phyloP scores from a whole-genome alignment of 139 green algal genomes.

The Chlamydomonas eustigma region DNA sequence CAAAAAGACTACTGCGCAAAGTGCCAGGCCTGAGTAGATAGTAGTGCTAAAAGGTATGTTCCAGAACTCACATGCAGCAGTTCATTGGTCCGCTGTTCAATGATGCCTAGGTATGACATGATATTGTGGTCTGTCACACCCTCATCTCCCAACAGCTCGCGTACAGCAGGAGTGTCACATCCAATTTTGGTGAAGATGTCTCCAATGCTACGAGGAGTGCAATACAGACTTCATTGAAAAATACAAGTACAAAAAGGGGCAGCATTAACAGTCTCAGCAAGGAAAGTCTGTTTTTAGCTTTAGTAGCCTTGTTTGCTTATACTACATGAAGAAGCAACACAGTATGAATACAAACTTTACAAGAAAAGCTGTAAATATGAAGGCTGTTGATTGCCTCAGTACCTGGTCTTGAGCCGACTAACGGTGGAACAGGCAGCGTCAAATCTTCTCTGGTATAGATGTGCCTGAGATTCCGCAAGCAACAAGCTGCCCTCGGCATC shows the following conservation, averaged over 20 bases:
- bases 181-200: slow-evolving; percentile 72
- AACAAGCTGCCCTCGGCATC: slow-evolving; percentile 37
- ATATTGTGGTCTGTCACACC: slow-evolving; percentile 77
- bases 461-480: slow-evolving; percentile 38
- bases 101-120: slow-evolving; percentile 80
- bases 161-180: slow-evolving; percentile 66
- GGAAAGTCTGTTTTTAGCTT: no score
- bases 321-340: no score
- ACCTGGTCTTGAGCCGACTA: not conserved
- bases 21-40: no score
- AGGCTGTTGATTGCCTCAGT: no score
- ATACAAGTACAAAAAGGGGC: no score
- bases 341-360: no score
- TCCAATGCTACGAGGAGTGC: slow-evolving; percentile 41
- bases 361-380: no score
- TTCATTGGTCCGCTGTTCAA: slow-evolving; percentile 86
- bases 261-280: no score
- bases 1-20: no score
- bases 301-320: no score
- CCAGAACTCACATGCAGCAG: slow-evolving; percentile 69
- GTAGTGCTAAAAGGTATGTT: no score
- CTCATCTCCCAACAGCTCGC: slow-evolving; percentile 28
- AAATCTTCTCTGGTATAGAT: slow-evolving; percentile 44
- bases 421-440: slow-evolving; percentile 42
- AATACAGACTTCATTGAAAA: no score